Base-by-base conservation (phyloP, 495 filamentous ascomycete genomes). In the Aspergillus carlsbadensis region DNA sequence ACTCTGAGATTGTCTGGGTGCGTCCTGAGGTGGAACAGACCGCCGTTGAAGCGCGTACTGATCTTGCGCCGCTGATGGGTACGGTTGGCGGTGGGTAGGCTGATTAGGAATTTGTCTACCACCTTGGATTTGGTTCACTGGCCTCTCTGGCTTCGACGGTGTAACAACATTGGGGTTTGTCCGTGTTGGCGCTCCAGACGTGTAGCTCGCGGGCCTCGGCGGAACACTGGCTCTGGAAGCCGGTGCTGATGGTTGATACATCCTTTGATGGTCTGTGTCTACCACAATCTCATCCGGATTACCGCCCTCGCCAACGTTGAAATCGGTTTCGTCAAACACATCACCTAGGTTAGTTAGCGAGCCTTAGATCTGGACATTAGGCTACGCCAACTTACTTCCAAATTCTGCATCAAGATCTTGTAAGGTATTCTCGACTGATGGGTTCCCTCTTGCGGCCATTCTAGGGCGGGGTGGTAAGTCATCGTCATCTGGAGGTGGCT, bases 281-380 rank as follows among this genome's bases (percentile, higher is more conserved):
- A 76, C 61, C 22, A 64, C 61, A 14, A 88, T 76, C 63, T 88
- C 87, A 62, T 90, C 87, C 6, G 87, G 88, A 51, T 82, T 77
- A 18, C 82, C 82, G 14, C 81, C 80, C 65, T 46, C 74, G 50
- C 51, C 83, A 70, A 66, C 82, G 70, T 68, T 73, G 64, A 92
- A 90, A 65, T 92, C 88, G 21, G 82, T 85, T 71, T 90, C 87
- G 63, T 90, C 87, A 62, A 90, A 84, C 33, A 89, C 80, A 58
- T 81, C 79, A 58, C 77, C 79, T 80, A 33, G 8, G 45, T 37
- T 58, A 13, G 52, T 77, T 64, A 73, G 62, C 35, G 46, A 62
- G 45, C 3, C n/a, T 34, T 11, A 52, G 63, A 29, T 54, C 56
- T 41, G 14, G 31, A 37, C 26, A 8, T 10, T 6, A 36, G 14